A percentile compares a stretch with the other conserved stretches of the same genome.
Evolutionary conservation across 2,329 filamentous ascomycete species (phyloP).

Genomic region (Aspergillus oerlinghausenensis): DNA sequence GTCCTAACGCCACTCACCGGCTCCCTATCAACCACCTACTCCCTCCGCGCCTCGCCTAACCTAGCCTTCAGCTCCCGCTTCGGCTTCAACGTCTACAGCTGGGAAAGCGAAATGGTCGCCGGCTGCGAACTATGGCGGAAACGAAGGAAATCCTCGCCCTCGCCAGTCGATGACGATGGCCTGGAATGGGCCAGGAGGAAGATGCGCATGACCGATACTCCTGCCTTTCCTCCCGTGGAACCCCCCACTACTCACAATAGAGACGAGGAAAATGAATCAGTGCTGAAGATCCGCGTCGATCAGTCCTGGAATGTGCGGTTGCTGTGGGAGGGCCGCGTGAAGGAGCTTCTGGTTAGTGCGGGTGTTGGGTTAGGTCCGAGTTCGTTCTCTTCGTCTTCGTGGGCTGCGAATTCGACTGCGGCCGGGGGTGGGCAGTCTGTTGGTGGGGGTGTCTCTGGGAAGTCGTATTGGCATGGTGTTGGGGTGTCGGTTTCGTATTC

Average conservation of each 20-base stretch:
- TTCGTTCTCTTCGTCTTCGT: slow-evolving; percentile 29
- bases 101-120: slow-evolving; percentile 88
- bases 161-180: slow-evolving; percentile 40
- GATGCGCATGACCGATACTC: slow-evolving; percentile 26
- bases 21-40: slow-evolving; percentile 84
- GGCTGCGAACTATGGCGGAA: slow-evolving; percentile 86
- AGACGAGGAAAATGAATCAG: slow-evolving; percentile 70
- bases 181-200: slow-evolving; percentile 39
- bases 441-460: slow-evolving; percentile 22
- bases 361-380: slow-evolving; percentile 73
- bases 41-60: slow-evolving; percentile 77
- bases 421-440: slow-evolving; percentile 21
- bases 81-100: slow-evolving; percentile 97
- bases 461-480: slow-evolving; percentile 39
- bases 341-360: slow-evolving; percentile 87
- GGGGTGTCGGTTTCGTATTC: slow-evolving; percentile 41
- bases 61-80: slow-evolving; percentile 85
- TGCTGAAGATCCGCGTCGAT: slow-evolving; percentile 84
- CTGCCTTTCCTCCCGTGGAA: slow-evolving; percentile 13
- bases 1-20: slow-evolving; percentile 94
- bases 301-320: slow-evolving; percentile 82
- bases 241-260: slow-evolving; percentile 23
- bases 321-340: slow-evolving; percentile 88
- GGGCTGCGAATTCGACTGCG: slow-evolving; percentile 18
- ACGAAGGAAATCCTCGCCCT: slow-evolving; percentile 34